Evolutionary conservation across 345 rosid species (phyloP), one percentile per base, ranked within the genome.

Genomic region (Linum tenue): DNA sequence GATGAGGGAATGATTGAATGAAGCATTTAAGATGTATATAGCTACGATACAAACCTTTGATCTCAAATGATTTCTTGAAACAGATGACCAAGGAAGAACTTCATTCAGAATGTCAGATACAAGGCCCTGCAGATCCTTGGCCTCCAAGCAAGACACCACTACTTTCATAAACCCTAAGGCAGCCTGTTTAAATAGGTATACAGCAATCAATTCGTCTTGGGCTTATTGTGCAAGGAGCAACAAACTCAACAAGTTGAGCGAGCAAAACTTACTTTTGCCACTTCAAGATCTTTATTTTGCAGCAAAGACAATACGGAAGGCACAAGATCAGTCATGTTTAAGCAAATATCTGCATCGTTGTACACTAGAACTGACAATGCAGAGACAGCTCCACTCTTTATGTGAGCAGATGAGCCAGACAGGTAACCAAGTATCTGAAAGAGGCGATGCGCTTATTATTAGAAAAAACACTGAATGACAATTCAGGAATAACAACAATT

Each of bases 311-410:
- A 75, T 65, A 90, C 73, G 57, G 89, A 83, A 38, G 89, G 79
- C 73, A 94, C 87, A 70, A 88, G 86, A 55, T 84, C 89, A 4
- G 95, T 84, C 67, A 82, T 76, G 0, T 84, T 78, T 39, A 80
- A 63, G 75, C 88, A 84, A 42, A 84, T 75, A 57, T 83, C 84
- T 39, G 87, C 75, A 74, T 85, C 92, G 40, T 81, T 78, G 74
- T 90, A 75, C 64, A 90, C 77, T 57, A 90, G 85, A 55, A 83
- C 81, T 44, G 99, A 94, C 72, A 94, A 75, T 39, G 96, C 97
- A 75, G 96, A 85, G 43, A 90, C 89, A 43, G 99, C 97, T 79
- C 91, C 99, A 77, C 99, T 90, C 68, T 78, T 90, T 71, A 90
- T 86, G 56, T 88, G 96, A 40, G 99, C 92, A 22, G 96, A 94